phyloP scores from a whole-genome alignment of 208 protist genomes.

The Acanthamoeba quina region DNA sequence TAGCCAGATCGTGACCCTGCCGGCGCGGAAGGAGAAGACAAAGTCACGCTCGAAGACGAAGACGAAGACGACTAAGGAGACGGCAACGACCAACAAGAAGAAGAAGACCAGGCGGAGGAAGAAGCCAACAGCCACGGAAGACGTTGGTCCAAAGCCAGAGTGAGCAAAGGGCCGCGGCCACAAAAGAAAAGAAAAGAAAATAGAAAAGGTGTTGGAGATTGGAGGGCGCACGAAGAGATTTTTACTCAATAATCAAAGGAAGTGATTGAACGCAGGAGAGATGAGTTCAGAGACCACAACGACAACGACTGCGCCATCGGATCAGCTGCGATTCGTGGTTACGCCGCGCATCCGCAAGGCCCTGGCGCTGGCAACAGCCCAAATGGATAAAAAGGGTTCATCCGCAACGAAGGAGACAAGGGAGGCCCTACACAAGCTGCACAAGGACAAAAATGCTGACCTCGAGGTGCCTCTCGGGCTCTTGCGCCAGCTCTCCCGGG shows the following conservation, averaged over 20 bases:
- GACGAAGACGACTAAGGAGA: neutral
- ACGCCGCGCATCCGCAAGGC: constrained; percentile 37
- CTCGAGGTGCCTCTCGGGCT: constrained; percentile 38
- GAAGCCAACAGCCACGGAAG: too few species aligned
- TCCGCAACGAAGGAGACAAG: neutral
- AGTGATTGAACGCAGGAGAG: too few species aligned
- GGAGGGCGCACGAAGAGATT: too few species aligned
- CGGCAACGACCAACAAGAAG: too few species aligned
- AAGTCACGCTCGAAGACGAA: neutral
- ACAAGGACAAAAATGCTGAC: constrained; percentile 42
- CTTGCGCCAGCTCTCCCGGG: neutral
- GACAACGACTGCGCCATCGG: neutral
- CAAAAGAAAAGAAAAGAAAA: too few species aligned
- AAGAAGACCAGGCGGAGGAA: neutral
- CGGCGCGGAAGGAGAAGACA: neutral
- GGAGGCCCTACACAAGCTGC: constrained; percentile 10
- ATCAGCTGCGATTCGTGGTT: constrained; percentile 31
- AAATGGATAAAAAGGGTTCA: neutral
- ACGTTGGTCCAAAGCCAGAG: too few species aligned
- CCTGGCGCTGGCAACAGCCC: neutral
- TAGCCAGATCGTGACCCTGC: neutral
- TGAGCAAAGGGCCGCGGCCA: too few species aligned
- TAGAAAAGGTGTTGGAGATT: too few species aligned
- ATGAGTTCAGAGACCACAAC: neutral
- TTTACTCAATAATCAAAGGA: too few species aligned